Conservation (phyloP, 306 rosid species). For the Quercus bicolor region DNA sequence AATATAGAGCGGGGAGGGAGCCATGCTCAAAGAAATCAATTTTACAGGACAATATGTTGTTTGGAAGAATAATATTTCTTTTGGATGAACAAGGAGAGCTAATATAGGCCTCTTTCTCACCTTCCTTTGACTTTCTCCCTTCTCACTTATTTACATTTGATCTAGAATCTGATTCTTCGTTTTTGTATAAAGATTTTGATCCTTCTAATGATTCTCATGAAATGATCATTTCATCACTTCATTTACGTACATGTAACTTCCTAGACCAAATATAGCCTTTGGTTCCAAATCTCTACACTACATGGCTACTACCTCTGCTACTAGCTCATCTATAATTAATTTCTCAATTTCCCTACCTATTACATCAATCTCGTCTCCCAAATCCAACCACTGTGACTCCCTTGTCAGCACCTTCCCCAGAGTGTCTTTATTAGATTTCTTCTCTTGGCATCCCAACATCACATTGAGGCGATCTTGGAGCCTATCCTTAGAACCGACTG, state of each 20-base stretch:
- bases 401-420: slow-evolving; percentile 45
- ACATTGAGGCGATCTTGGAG: slow-evolving; percentile 39
- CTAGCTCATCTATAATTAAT: slow-evolving; percentile 59
- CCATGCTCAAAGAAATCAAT: no score
- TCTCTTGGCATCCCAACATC: slow-evolving; percentile 45
- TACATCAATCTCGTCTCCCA: slow-evolving; percentile 52
- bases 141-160: neutral
- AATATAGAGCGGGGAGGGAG: no score
- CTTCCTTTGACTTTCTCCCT: neutral
- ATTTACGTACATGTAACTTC: slow-evolving; percentile 39
- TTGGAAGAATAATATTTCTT: no score
- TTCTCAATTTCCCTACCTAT: slow-evolving; percentile 67
- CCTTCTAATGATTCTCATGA: slow-evolving; percentile 57
- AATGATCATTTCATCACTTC: slow-evolving; percentile 35
- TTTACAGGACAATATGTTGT: no score
- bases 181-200: slow-evolving; percentile 15
- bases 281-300: slow-evolving; percentile 38
- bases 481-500: slow-evolving; percentile 26
- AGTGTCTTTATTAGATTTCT: slow-evolving; percentile 41
- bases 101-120: neutral
- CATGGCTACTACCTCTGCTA: slow-evolving; percentile 50
- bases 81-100: no score
- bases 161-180: neutral
- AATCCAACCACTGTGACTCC: slow-evolving; percentile 55
- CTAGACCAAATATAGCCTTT: slow-evolving; percentile 18